Percentiles rank a stretch among this genome's conserved stretches.
These are phyloP conservation scores for Termitomyces heimii DNA, from an alignment of 768 basidiomycete species.

Conservation along the genomic window DNA sequence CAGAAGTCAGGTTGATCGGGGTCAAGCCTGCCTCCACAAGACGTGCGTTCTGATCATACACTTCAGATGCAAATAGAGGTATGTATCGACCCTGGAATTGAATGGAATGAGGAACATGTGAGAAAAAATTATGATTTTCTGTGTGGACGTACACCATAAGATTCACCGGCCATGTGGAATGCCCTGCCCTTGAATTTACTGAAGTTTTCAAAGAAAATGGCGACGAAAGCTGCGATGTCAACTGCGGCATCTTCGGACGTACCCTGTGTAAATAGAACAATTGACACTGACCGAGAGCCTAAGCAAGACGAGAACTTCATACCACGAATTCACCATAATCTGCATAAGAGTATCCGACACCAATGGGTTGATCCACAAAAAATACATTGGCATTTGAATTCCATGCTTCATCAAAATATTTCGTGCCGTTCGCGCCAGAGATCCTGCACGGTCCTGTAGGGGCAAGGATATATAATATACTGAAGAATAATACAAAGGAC, in stretches of 20 bases:
- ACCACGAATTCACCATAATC: slow-evolving; percentile 58
- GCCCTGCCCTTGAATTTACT: slow-evolving; percentile 59
- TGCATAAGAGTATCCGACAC: slow-evolving; percentile 59
- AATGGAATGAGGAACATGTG: not conserved
- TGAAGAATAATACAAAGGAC: not conserved
- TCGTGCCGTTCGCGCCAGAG: slow-evolving; percentile 40
- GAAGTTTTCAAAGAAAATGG: slow-evolving; percentile 74
- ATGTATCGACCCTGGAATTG: slow-evolving; percentile 55
- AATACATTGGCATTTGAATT: slow-evolving; percentile 61
- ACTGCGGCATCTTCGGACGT: slow-evolving; percentile 64
- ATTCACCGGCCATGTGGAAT: slow-evolving; percentile 70
- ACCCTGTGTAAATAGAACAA: slow-evolving; percentile 26
- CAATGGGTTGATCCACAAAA: slow-evolving; percentile 58
- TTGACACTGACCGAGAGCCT: not conserved
- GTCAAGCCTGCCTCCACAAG: slow-evolving; percentile 48
- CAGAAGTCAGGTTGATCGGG: slow-evolving; percentile 58
- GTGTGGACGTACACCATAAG: slow-evolving; percentile 53
- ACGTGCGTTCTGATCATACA: slow-evolving; percentile 64
- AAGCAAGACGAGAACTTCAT: slow-evolving; percentile 13
- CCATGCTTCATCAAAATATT: slow-evolving; percentile 58
- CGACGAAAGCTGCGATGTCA: slow-evolving; percentile 66
- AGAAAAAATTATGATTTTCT: not conserved
- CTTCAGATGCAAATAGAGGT: slow-evolving; percentile 69
- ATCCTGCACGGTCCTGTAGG: slow-evolving; percentile 62
- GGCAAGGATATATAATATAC: not conserved